Evolutionary conservation across 768 basidiomycete genomes (phyloP), one percentile per base, ranked within the genome.

Genomic region (Amanita muscaria): DNA sequence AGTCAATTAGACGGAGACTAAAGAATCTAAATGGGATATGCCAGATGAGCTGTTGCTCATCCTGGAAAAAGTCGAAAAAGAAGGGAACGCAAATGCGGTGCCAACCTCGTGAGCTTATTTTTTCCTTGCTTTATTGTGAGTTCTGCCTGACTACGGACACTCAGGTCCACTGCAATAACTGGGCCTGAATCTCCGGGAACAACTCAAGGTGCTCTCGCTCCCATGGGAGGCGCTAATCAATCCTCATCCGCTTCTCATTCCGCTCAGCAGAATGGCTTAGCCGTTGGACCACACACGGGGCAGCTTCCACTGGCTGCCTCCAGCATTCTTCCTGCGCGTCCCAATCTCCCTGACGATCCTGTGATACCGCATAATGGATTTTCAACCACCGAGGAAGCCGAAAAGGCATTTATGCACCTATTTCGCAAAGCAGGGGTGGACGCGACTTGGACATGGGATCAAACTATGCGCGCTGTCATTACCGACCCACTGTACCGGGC

Each of bases 1-100:
- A 48, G 27, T 46, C 51, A 40, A 56, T 2, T 56, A 96, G 83
- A 84, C 80, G 24, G 81, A 86, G 32, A 76, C 81, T 23, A 94
- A 91, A 54, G 88, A 94, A 63, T 94, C 92, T 2, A 90, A 93
- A 68, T 98, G 96, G 96, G 90, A 94, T 48, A 85, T 94, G 80
- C 96, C 96, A 8, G 83, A 90, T 43, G 93, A 98, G 56, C 76
- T 99, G 21, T 65, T 84, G 18, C 71, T 88, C n/a, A 64, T 93
- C 18, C 70, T 91, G 29, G 84, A 88, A 59, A 87, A 83, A 53
- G 83, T 93, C 0, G 87, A 90, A 62, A 85, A 86, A 59, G 85
- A 89, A 48, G 64, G 67, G 3, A 70, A 69, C 36, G 66, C 69
- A 41, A 47, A 66, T 33, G 42, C 66, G 51, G 58, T 55, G 4